These are phyloP conservation scores for Gossypium raimondii DNA, from an alignment of 345 rosid genomes.

Conservation along the genomic window DNA sequence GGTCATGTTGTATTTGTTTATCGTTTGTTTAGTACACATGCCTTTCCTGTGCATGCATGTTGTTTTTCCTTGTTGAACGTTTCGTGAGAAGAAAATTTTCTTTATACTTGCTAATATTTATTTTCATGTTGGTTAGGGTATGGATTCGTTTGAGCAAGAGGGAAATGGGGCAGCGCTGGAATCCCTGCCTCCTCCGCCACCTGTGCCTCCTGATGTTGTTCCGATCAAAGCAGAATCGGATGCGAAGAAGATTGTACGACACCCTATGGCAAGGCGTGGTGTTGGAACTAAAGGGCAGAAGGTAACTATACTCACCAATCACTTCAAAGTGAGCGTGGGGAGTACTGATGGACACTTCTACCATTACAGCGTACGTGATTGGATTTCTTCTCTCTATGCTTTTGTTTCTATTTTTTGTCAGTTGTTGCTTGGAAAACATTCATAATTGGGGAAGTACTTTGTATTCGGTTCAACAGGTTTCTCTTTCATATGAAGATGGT, in stretches of 20 bases:
- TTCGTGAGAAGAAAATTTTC: too few species aligned
- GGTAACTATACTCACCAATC: constrained; percentile 57
- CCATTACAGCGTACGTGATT: constrained; percentile 63
- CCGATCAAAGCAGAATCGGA: constrained; percentile 37
- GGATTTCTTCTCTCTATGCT: neutral
- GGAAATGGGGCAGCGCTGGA: constrained; percentile 35
- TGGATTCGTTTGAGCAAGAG: constrained; percentile 39
- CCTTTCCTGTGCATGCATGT: neutral
- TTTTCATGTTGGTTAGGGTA: constrained; percentile 23
- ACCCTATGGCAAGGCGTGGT: constrained; percentile 68
- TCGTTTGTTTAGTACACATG: neutral
- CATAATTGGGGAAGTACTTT: constrained; percentile 1
- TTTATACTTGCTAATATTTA: neutral
- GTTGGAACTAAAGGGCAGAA: constrained; percentile 58
- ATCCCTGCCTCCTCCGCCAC: constrained; percentile 62
- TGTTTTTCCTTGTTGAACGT: neutral
- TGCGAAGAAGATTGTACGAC: constrained; percentile 39
- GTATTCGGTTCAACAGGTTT: constrained; percentile 36
- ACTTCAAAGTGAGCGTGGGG: constrained; percentile 63
- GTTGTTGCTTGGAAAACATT: neutral
- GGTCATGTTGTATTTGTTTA: neutral
- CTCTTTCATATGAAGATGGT: constrained; percentile 60
- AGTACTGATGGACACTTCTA: constrained; percentile 51
- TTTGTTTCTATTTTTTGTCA: neutral
- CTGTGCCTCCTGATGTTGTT: constrained; percentile 44